Evolutionary conservation across 208 protist species (phyloP).

Genomic region (Trypanosoma scelopori): DNA sequence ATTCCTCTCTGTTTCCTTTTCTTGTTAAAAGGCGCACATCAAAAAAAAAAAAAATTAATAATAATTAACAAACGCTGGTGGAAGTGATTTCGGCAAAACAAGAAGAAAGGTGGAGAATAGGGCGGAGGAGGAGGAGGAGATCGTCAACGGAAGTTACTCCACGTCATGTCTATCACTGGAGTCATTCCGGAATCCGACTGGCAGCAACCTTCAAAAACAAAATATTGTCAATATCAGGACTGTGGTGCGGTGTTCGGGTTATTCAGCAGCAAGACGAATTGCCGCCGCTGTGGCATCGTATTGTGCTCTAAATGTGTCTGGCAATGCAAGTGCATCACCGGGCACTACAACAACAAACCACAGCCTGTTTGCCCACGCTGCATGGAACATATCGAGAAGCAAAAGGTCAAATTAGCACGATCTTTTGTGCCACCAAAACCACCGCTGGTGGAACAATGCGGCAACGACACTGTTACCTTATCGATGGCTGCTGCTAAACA

Average conservation of each 20-base stretch:
- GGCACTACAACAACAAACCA: slow-evolving; percentile 40
- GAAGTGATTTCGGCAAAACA: too few species aligned
- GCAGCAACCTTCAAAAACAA: slow-evolving; percentile 37
- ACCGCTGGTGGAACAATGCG: too few species aligned
- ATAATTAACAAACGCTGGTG: too few species aligned
- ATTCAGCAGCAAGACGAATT: slow-evolving; percentile 55
- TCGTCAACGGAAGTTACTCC: background rate
- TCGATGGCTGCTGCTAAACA: too few species aligned
- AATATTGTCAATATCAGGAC: slow-evolving; percentile 72
- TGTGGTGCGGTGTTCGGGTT: slow-evolving; percentile 56
- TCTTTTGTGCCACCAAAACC: background rate
- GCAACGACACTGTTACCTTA: too few species aligned
- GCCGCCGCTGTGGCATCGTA: slow-evolving; percentile 72
- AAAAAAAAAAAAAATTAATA: too few species aligned
- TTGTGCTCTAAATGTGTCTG: slow-evolving; percentile 48
- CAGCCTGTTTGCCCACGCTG: slow-evolving; percentile 61
- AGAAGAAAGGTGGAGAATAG: background rate
- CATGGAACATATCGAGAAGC: slow-evolving; percentile 35
- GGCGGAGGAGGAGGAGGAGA: too few species aligned
- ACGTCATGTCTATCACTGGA: slow-evolving; percentile 31
- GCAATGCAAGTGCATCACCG: slow-evolving; percentile 29
- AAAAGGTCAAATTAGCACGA: slow-evolving; percentile 28
- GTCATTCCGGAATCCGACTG: slow-evolving; percentile 51
- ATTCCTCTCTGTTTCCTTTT: too few species aligned
- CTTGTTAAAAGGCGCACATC: too few species aligned